Base-by-base conservation (phyloP, 2,329 filamentous ascomycete species). In the Westerdykella ornata region DNA sequence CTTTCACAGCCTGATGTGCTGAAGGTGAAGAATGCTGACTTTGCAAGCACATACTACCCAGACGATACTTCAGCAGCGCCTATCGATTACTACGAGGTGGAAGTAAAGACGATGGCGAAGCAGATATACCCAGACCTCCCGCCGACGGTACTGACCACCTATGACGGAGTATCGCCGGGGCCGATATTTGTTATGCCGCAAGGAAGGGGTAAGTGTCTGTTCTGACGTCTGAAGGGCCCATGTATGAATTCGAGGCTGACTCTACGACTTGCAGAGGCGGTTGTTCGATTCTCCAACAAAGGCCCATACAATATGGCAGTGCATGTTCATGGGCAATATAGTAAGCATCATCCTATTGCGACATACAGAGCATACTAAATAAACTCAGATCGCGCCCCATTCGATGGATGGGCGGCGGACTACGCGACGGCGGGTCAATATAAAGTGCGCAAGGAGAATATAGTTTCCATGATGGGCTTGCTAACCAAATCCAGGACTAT, bases 371-470 rank as follows among this genome's bases (percentile, higher is more conserved):
- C n/a, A 16, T 12, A 16, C 32, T 37, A 16, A 26, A 9, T 11
- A 31, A 15, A 12, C 5, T 9, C 35, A 49, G 49, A 56, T 39
- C 62, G 68, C 22, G 64, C 70, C 6, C 68, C 70, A 5, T 74
- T 70, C 38, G 73, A 76, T 47, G 75, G 75, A 0, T 78, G 74
- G 74, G 75, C 75, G 1, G 68, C 70, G 35, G 77, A 80, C 45
- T 62, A 68, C n/a, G 72, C 73, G 1, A 36, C 59, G 1, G 68
- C 71, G 0, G 74, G 74, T 1, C 62, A 80, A 50, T 78, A 72
- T 60, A 80, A 81, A 32, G 46, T 46, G 36, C 34, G 7, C n/a
- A 20, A 18, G 15, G 22, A 8, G 4, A 26, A 4, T n/a, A 4
- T 26, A 4, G 4, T 26, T 26, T 20, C 11, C 15, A 32, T 7